Evolutionary conservation across 2,329 filamentous ascomycete species (phyloP).

Genomic region (Botryotinia narcissicola): DNA sequence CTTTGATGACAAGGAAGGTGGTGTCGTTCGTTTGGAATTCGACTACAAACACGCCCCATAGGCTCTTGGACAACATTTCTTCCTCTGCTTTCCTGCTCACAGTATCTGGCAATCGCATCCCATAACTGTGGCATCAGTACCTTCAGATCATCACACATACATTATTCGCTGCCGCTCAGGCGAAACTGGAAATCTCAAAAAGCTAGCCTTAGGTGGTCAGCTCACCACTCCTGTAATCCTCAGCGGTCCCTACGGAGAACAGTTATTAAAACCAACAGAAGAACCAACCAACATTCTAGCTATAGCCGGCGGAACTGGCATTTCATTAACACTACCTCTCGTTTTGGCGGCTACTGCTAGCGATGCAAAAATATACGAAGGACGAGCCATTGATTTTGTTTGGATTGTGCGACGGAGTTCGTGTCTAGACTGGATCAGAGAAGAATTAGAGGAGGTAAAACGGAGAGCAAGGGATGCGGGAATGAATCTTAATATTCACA

Average conservation of each 20-base stretch:
- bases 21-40: conserved; percentile 66
- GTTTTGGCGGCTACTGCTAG: conserved; percentile 45
- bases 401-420: conserved; percentile 58
- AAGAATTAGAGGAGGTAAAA: conserved; percentile 52
- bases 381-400: conserved; percentile 53
- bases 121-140: conserved; percentile 74
- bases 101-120: conserved; percentile 75
- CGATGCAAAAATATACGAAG: neutral
- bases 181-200: conserved; percentile 46
- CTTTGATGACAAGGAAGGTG: conserved; percentile 44
- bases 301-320: conserved; percentile 57
- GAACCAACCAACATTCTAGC: conserved; percentile 49
- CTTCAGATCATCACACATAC: conserved; percentile 56
- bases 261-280: conserved; percentile 32
- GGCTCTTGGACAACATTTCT: conserved; percentile 72
- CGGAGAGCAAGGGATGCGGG: conserved; percentile 41
- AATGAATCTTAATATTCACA: conserved; percentile 49
- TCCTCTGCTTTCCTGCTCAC: conserved; percentile 70
- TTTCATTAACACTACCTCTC: conserved; percentile 55
- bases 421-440: conserved; percentile 57
- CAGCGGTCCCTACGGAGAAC: conserved; percentile 12
- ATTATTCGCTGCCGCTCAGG: conserved; percentile 57
- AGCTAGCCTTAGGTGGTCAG: conserved; percentile 35
- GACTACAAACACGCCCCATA: conserved; percentile 63
- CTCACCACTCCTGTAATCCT: conserved; percentile 6